Evolutionary conservation across 2,329 filamentous ascomycete genomes (phyloP), one percentile per base, ranked within the genome.

Genomic region (Pyricularia sp.): DNA sequence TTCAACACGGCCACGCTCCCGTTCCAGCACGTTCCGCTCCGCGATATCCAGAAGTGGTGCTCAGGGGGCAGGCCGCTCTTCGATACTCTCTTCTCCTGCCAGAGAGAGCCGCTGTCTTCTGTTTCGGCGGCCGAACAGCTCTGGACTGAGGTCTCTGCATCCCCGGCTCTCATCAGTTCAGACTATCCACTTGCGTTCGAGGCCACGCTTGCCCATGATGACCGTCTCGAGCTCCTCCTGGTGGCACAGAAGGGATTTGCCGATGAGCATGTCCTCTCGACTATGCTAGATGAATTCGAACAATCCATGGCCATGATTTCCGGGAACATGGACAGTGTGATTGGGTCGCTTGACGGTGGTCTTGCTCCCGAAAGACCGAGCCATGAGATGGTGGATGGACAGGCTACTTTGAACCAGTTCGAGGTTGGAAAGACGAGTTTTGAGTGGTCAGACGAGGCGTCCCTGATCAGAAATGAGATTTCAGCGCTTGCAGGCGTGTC

Each of bases 111-210:
- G 0, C 65, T 70, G 0, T 59, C 66, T 1, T 71, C 70, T n/a
- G 67, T 73, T 13, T 3, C 69, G 74, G 2, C 65, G 69, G 1
- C 31, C 0, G 16, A 40, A 2, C 24, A 22, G 6, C 69, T 85
- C 1, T 93, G 90, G 87, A 76, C 75, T 0, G 70, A 82, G 10
- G 30, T 59, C 19, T 22, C 60, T 8, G 8, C 60, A 10, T 10
- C 16, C 10, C 10, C 57, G 57, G 60, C 61, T 12, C 40, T 28
- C 16, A 75, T 75, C 3, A 73, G 78, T 13, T 80, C 85, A 0
- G 89, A 93, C 68, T 94, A 92, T 70, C 87, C 90, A 0, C 75
- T 96, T 5, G 89, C 92, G 1, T 81, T 96, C 57, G 93, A 96
- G 69, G 84, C 87, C 2, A 84, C 85, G 6, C 78, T 89, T 16